Percentiles rank a stretch among this genome's conserved stretches.
These are phyloP conservation scores for Fomitopsis betulina DNA, from an alignment of 1,284 basidiomycete genomes.

Conservation along the genomic window DNA sequence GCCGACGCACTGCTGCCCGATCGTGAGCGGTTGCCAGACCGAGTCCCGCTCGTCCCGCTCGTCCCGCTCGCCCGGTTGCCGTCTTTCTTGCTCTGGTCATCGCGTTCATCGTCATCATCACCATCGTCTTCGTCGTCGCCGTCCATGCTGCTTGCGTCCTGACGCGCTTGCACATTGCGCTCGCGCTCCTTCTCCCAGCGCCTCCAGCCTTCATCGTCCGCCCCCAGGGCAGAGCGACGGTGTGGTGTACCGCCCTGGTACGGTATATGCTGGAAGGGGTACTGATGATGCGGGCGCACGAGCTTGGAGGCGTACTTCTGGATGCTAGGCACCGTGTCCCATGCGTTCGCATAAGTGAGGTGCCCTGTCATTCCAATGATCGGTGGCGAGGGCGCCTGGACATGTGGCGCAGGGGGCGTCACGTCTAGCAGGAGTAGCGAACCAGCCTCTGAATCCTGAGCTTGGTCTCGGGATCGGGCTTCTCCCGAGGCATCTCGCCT, in stretches of 20 bases:
- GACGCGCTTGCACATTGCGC: slow-evolving; percentile 45
- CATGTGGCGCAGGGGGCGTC: slow-evolving; percentile 4
- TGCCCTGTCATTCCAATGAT: slow-evolving; percentile 44
- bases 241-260: background rate
- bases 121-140: slow-evolving; percentile 81
- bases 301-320: slow-evolving; percentile 69
- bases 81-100: slow-evolving; percentile 66
- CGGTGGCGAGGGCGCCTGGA: slow-evolving; percentile 23
- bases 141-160: slow-evolving; percentile 69
- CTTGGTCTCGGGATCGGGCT: background rate
- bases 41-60: slow-evolving; percentile 20
- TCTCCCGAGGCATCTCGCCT: background rate
- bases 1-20: slow-evolving; percentile 21
- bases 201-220: slow-evolving; percentile 37
- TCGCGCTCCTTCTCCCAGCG: slow-evolving; percentile 35
- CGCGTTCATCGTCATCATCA: slow-evolving; percentile 38
- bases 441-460: background rate
- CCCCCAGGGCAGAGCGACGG: background rate
- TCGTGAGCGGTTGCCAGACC: slow-evolving; percentile 29
- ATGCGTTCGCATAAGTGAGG: slow-evolving; percentile 71
- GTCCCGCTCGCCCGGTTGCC: slow-evolving; percentile 17
- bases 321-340: slow-evolving; percentile 79
- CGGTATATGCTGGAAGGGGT: slow-evolving; percentile 31
- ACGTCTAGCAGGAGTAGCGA: background rate
- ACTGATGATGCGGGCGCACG: slow-evolving; percentile 43